phyloP scores from a whole-genome alignment of 306 rosid genomes.

The Gleditsia sinensis region DNA sequence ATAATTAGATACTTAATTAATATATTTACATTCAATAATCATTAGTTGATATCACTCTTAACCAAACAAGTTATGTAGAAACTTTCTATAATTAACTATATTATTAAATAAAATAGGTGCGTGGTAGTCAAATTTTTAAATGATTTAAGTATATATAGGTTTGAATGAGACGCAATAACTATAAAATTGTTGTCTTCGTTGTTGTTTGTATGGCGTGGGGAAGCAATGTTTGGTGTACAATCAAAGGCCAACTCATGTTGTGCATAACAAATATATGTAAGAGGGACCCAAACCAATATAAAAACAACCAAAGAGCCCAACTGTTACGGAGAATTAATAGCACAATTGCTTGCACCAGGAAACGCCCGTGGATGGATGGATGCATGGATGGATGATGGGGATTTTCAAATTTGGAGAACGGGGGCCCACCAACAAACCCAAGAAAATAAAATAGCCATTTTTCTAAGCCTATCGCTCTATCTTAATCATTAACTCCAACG shows the following conservation, averaged over 20 bases:
- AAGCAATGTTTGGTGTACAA: neutral
- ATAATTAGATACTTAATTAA: too few relatives aligned
- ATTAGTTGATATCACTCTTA: too few relatives aligned
- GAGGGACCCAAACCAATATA: neutral
- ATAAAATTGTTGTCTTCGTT: neutral
- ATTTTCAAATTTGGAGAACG: too few relatives aligned
- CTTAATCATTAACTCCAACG: neutral
- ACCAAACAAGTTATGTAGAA: too few relatives aligned
- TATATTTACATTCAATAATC: too few relatives aligned
- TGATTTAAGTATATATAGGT: too few relatives aligned
- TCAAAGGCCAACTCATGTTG: conserved; percentile 6
- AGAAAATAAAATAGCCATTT: neutral
- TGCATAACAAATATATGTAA: neutral
- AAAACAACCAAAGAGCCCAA: too few relatives aligned
- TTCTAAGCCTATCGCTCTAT: neutral
- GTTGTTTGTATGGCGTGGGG: neutral
- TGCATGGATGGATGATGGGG: neutral
- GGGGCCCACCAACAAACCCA: neutral
- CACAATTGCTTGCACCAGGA: too few relatives aligned
- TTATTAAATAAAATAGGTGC: too few relatives aligned
- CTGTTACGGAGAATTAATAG: neutral
- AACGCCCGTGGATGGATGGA: too few relatives aligned
- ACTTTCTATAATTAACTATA: too few relatives aligned
- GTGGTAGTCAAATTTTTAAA: neutral
- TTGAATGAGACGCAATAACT: neutral